phyloP scores from a whole-genome alignment of 192 early-diverging fungal genomes.

The Coemansia reversa region DNA sequence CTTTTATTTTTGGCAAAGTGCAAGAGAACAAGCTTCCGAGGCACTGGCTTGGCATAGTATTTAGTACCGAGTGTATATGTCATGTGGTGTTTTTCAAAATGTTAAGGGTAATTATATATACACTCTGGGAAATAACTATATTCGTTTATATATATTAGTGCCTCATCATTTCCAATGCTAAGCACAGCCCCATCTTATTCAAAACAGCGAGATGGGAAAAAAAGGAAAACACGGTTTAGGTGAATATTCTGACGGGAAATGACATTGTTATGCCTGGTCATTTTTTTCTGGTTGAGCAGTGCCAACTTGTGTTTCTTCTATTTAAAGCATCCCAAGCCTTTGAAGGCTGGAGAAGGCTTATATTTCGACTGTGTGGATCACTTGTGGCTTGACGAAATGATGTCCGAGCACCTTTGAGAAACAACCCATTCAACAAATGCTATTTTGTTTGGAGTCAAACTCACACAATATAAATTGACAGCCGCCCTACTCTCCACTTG shows the following conservation, averaged over 20 bases:
- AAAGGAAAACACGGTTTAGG: not conserved
- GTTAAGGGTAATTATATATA: not conserved
- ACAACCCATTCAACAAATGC: not conserved
- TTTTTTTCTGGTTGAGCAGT: not conserved
- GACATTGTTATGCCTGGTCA: not conserved
- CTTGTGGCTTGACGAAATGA: not conserved
- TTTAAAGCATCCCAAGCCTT: not conserved
- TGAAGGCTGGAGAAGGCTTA: not conserved
- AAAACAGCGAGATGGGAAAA: not conserved
- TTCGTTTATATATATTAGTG: not conserved
- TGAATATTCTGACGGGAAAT: not conserved
- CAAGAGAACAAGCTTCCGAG: not conserved
- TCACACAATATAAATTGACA: not conserved
- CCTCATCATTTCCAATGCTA: not conserved
- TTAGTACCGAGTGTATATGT: not conserved
- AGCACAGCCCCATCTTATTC: no score
- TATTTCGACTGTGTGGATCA: not conserved
- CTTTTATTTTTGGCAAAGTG: not conserved
- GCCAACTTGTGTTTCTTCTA: not conserved
- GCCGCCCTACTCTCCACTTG: not conserved
- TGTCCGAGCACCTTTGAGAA: not conserved
- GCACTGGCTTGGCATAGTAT: not conserved
- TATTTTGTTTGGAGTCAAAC: not conserved
- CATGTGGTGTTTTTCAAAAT: not conserved
- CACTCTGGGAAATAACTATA: not conserved